phyloP scores from a whole-genome alignment of 768 basidiomycete species.

The Pulveroboletus sp. region DNA sequence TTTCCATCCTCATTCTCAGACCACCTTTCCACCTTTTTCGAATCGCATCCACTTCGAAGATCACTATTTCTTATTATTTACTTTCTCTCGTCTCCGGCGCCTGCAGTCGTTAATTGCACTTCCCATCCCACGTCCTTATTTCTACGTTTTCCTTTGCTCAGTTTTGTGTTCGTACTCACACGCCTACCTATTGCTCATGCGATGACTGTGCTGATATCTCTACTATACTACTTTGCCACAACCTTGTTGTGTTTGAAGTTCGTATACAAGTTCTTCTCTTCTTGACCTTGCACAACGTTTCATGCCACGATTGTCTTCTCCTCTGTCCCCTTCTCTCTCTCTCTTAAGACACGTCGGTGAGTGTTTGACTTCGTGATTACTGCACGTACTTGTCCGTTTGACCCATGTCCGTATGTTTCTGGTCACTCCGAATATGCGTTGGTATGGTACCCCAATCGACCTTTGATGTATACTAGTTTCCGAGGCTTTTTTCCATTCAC shows the following conservation, averaged over 20 bases:
- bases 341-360: not conserved
- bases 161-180: constrained; percentile 19
- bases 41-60: constrained; percentile 28
- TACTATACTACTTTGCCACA: constrained; percentile 32
- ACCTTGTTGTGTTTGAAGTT: constrained; percentile 14
- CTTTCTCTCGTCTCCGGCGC: constrained; percentile 18
- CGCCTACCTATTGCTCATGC: constrained; percentile 25
- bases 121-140: constrained; percentile 15
- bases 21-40: constrained; percentile 17
- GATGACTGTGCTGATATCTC: constrained; percentile 30
- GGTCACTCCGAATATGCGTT: constrained; percentile 15
- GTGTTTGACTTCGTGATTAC: constrained; percentile 1
- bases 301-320: constrained; percentile 8
- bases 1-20: constrained; percentile 27
- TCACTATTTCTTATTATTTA: constrained; percentile 28
- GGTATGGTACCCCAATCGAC: constrained; percentile 12
- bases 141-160: constrained; percentile 10
- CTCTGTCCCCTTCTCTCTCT: not conserved
- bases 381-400: constrained; percentile 1
- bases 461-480: constrained; percentile 26
- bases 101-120: constrained; percentile 31
- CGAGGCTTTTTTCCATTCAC: not conserved
- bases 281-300: constrained; percentile 5
- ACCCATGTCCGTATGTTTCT: constrained; percentile 11
- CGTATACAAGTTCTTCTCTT: constrained; percentile 14